Base-by-base conservation (phyloP, 345 rosid genomes). In the Salix exigua region DNA sequence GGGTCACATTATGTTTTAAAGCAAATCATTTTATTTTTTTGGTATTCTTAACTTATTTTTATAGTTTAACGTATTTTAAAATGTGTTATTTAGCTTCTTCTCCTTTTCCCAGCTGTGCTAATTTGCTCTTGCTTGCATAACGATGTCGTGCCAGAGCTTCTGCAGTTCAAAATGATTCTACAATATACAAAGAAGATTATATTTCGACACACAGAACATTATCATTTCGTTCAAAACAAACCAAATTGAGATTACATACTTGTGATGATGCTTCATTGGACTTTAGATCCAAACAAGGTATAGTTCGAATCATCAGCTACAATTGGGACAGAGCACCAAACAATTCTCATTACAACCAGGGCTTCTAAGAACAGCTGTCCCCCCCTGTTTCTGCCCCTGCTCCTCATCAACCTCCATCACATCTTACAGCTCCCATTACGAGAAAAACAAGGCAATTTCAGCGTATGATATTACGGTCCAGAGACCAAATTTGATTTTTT, bases 291-390 rank as follows among this genome's bases (percentile, higher is more conserved):
- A 21, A 53, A 53, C 25, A 53, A 23, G 8, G 23, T 19, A 21
- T 21, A 2, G 8, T 23, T 23, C 14, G 66, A 33, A 51, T 12
- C 58, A 71, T 69, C 63, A 79, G 82, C 93, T 81, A 80, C 99
- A 91, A 78, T 75, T 66, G 66, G 85, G 97, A 77, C 98, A 96
- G 68, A 89, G 86, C 16, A 88, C 86, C 79, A 96, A 51, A 2
- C 99, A 98, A 60, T 96, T 96, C 88, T 93, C 99, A 82, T 96
- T 92, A 77, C 97, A 96, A 68, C 81, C 85, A 12, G 87, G 78
- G 70, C 97, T 93, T 73, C 92, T 85, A 2, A 77, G 81, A 85
- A 88, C 77, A 84, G 83, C 84, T 53, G 82, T 2, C 81, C 83
- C 8, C 80, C 86, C 68, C 78, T 68, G 81, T 37, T 48, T 72